A percentile compares a stretch with the other conserved stretches of the same genome.
Conservation (phyloP, 148 eudicot genomes). For the Chenopodium album region DNA sequence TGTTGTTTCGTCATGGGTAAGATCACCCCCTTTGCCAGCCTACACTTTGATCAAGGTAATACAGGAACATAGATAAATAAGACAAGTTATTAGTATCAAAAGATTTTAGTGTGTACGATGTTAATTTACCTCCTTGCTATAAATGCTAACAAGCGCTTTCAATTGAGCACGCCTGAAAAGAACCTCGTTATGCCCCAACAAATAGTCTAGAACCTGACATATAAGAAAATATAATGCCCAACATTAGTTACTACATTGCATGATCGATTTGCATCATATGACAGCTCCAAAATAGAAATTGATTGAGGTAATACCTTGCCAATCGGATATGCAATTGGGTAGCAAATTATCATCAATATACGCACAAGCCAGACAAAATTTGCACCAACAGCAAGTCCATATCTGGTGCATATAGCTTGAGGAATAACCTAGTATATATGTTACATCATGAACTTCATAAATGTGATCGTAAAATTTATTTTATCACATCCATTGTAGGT, state of each 20-base stretch:
- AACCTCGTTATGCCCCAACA: constrained; percentile 72
- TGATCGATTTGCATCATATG: not conserved
- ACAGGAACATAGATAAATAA: not conserved
- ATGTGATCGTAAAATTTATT: not conserved
- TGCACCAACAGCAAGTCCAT: constrained; percentile 95
- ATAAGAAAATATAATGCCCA: constrained; percentile 12
- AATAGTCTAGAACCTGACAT: constrained; percentile 66
- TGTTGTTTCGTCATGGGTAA: constrained; percentile 75
- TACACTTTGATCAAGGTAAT: constrained; percentile 29
- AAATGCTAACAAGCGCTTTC: constrained; percentile 90
- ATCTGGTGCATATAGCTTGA: constrained; percentile 92
- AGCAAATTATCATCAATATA: constrained; percentile 73
- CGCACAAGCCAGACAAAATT: constrained; percentile 88
- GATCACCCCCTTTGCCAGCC: constrained; percentile 92
- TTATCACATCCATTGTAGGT: not conserved
- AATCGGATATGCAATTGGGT: constrained; percentile 87
- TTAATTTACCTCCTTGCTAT: constrained; percentile 72
- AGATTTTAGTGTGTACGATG: not conserved
- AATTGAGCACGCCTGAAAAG: constrained; percentile 88
- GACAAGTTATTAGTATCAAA: not conserved
- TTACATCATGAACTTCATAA: not conserved
- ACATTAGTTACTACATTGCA: not conserved
- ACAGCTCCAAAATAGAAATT: no score
- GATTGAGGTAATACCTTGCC: constrained; percentile 53
- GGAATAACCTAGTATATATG: constrained; percentile 66